phyloP scores from a whole-genome alignment of 805 yeast genomes.

The Naumovozyma dairenensis region DNA sequence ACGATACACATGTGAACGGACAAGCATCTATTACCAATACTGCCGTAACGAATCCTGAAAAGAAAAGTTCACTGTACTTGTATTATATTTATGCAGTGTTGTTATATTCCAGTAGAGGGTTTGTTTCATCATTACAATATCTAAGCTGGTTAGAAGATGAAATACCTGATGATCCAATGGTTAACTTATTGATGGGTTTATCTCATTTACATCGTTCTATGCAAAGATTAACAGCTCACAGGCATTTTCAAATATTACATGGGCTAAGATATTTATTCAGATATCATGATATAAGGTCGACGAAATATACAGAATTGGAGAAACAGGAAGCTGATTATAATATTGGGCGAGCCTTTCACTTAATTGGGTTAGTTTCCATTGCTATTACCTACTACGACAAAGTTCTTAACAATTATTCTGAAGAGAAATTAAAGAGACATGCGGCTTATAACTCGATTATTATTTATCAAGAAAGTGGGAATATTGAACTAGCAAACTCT shows the following conservation, averaged over 20 bases:
- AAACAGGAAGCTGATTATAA: constrained; percentile 75
- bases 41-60: constrained; percentile 32
- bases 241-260: constrained; percentile 81
- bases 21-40: constrained; percentile 64
- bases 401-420: constrained; percentile 47
- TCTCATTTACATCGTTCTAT: constrained; percentile 83
- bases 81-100: constrained; percentile 72
- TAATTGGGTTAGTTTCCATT: constrained; percentile 62
- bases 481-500: constrained; percentile 49
- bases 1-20: constrained; percentile 51
- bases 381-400: constrained; percentile 68
- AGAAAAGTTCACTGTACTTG: constrained; percentile 54
- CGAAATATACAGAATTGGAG: constrained; percentile 32
- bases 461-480: constrained; percentile 70
- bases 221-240: constrained; percentile 77
- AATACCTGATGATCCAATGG: constrained; percentile 66
- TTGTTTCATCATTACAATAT: constrained; percentile 73
- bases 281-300: constrained; percentile 47
- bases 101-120: constrained; percentile 72
- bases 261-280: constrained; percentile 73
- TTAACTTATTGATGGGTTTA: constrained; percentile 64
- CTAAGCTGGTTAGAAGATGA: constrained; percentile 59
- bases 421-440: constrained; percentile 56
- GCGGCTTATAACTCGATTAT: constrained; percentile 79
- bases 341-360: constrained; percentile 75